A percentile compares a stretch with the other conserved stretches of the same genome.
phyloP scores from a whole-genome alignment of 352 stramenopile genomes.

The Globisporangium uncinulatum region DNA sequence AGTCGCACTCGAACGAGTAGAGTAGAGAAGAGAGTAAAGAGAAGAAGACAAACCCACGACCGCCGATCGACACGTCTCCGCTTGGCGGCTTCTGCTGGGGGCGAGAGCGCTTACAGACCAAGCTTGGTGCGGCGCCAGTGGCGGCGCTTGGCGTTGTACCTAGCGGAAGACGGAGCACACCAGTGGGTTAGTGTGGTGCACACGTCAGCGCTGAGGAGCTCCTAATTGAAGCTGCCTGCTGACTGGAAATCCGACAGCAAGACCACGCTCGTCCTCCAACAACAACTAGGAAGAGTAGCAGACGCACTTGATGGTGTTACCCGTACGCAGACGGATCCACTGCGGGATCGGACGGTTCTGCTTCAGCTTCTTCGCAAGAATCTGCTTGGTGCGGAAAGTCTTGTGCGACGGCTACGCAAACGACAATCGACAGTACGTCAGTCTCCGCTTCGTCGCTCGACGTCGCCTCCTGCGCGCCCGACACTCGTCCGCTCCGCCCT shows the following conservation, averaged over 20 bases:
- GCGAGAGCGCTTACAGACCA: slow-evolving; percentile 92
- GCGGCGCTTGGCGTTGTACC: slow-evolving; percentile 99
- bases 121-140: slow-evolving; percentile 99
- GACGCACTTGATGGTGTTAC: slow-evolving; percentile 96
- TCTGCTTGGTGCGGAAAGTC: slow-evolving; percentile 99
- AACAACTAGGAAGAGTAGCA: not conserved
- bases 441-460: too few species aligned
- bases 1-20: not conserved
- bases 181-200: not conserved
- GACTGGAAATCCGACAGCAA: too few species aligned
- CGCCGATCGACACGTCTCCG: not conserved
- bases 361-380: slow-evolving; percentile 99
- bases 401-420: slow-evolving; percentile 96
- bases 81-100: slow-evolving; percentile 7
- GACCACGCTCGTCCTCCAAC: not conserved
- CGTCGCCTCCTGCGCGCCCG: too few species aligned
- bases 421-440: not conserved
- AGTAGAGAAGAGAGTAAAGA: not conserved
- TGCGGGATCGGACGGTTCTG: slow-evolving; percentile 99
- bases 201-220: not conserved
- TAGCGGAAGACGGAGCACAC: slow-evolving; percentile 16
- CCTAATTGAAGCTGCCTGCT: too few species aligned
- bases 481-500: too few species aligned
- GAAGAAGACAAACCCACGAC: not conserved
- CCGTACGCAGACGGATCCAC: slow-evolving; percentile 99